phyloP scores from a whole-genome alignment of 139 green algal species.

The Chlorella sp. region DNA sequence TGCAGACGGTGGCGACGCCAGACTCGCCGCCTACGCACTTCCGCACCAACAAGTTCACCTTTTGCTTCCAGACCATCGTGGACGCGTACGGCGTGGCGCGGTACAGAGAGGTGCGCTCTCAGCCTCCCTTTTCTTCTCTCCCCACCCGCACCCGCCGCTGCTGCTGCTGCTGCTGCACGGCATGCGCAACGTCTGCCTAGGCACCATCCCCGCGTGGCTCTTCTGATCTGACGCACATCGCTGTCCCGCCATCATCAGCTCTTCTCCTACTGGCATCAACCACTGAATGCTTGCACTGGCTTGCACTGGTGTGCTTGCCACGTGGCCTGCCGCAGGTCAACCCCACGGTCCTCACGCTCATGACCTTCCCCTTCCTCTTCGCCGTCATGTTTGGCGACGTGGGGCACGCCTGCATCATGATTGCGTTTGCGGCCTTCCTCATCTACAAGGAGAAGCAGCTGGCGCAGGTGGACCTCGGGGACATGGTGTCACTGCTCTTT shows the following conservation, averaged over 20 bases:
- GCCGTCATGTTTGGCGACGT: constrained; percentile 97
- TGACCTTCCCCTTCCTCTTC: constrained; percentile 98
- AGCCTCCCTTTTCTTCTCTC: no score
- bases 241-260: no score
- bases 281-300: no score
- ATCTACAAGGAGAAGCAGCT: constrained; percentile 45
- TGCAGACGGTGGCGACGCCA: constrained; percentile 77
- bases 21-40: constrained; percentile 90
- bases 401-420: constrained; percentile 82
- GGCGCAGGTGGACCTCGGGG: constrained; percentile 31
- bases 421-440: constrained; percentile 57
- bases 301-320: no score
- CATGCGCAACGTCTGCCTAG: no score
- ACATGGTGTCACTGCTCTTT: constrained; percentile 23
- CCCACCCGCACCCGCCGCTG: no score
- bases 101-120: constrained; percentile 72
- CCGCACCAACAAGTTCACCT: constrained; percentile 76
- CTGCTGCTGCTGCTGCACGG: no score
- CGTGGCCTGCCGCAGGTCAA: no score
- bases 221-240: no score
- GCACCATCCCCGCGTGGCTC: no score
- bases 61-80: constrained; percentile 86
- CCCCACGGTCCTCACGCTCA: constrained; percentile 84
- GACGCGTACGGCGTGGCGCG: constrained; percentile 89
- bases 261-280: no score